Evolutionary conservation across 129 eudicot species (phyloP), one percentile per base, ranked within the genome.

Genomic region (Solidago caesia): DNA sequence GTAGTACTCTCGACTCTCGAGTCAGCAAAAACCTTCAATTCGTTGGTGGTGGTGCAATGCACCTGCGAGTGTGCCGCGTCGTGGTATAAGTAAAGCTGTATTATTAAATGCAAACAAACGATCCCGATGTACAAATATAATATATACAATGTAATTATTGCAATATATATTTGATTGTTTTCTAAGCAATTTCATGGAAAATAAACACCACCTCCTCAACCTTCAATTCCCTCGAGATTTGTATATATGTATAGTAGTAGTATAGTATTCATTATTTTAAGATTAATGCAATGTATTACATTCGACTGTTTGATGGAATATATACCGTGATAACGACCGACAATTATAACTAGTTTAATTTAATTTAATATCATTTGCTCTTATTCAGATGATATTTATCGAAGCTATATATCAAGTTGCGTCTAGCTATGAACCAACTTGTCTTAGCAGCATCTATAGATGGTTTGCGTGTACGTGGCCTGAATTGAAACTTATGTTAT

Each of bases 61-160:
- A 79, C 5, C 56, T 72, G 78, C 69, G 44, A 65, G 56, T 33
- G 67, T 33, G 58, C 55, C 83, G 78, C 78, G 83, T 72, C 5
- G 64, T 53, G 53, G 68, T 72, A 47, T n/a, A 46, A 44, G 64
- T 67, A 45, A 44, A 45, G 65, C 27, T n/a, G 68, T 26, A 69
- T 79, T 72, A 79, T 79, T 79, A 79, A 79, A 79, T 79, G 74
- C 39, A 72, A 79, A n/a, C n/a, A n/a, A 79, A 79, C 78, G 83
- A 79, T 79, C 83, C 83, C 83, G 78, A 79, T 21, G 21, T 21
- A 21, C 21, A 21, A 21, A 21, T 21, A 21, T 72, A 64, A 44
- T 79, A 79, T 79, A 65, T 72, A 79, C 74, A 55, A 79, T 55
- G 16, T 72, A 72, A 72, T 66, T 72, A 79, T 79, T 79, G 74